Percentiles rank a stretch among this genome's conserved stretches.
These are phyloP conservation scores for Lepidopterella palustris DNA, from an alignment of 495 filamentous ascomycete species.

Conservation along the genomic window DNA sequence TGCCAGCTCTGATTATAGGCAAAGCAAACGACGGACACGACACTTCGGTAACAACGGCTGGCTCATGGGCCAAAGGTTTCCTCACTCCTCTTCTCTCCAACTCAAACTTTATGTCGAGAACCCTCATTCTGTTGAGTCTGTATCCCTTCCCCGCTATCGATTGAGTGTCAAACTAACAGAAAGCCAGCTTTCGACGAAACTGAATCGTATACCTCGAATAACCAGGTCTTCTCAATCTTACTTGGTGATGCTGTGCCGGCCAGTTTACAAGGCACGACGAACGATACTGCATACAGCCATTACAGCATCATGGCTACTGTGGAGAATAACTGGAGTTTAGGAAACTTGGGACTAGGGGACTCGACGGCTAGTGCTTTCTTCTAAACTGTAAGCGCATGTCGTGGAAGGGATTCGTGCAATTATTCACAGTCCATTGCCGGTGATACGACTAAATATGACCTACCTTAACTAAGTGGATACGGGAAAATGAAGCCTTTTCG, in stretches of 20 bases:
- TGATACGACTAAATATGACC: no score
- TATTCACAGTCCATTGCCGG: no score
- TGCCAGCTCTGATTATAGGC: no score
- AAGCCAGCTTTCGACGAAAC: slow-evolving; percentile 68
- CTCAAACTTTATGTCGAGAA: slow-evolving; percentile 60
- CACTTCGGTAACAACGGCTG: slow-evolving; percentile 54
- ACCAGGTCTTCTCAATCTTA: slow-evolving; percentile 55
- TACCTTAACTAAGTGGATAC: no score
- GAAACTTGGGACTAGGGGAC: no score
- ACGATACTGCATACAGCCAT: slow-evolving; percentile 64
- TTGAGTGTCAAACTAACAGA: no score
- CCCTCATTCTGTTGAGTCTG: slow-evolving; percentile 60
- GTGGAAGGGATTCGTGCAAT: no score
- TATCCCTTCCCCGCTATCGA: no score
- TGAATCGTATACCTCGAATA: slow-evolving; percentile 48
- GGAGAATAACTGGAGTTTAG: slow-evolving; percentile 62
- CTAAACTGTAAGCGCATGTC: no score
- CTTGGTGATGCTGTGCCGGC: slow-evolving; percentile 59
- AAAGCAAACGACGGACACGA: slow-evolving; percentile 63
- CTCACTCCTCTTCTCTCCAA: slow-evolving; percentile 56
- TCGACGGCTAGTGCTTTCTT: no score
- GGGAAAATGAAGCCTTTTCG: no score
- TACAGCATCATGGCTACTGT: slow-evolving; percentile 61
- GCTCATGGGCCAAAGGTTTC: slow-evolving; percentile 52
- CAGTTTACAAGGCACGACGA: slow-evolving; percentile 53